Conservation (phyloP, 371 early-diverging fungal genomes). For the Mucor irregularis region DNA sequence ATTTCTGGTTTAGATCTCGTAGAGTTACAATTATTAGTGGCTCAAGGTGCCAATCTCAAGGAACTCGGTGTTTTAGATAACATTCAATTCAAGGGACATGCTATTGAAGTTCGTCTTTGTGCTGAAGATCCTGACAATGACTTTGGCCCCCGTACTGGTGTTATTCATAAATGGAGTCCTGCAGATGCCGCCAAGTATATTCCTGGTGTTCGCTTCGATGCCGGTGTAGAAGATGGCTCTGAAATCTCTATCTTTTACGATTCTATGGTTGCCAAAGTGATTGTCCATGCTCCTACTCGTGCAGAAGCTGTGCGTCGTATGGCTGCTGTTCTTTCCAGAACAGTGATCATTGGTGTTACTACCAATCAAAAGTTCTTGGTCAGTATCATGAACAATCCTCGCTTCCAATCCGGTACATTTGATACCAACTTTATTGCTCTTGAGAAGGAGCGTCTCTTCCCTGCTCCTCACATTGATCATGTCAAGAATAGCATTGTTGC, state of each 20-base stretch:
- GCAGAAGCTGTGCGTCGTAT: slow-evolving; percentile 74
- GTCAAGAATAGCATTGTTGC: slow-evolving; percentile 36
- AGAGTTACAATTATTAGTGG: slow-evolving; percentile 78
- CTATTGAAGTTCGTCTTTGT: slow-evolving; percentile 83
- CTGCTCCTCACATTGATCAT: slow-evolving; percentile 8
- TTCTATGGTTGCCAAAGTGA: slow-evolving; percentile 86
- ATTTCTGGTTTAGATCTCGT: slow-evolving; percentile 94
- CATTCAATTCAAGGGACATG: slow-evolving; percentile 66
- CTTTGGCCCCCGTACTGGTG: slow-evolving; percentile 81
- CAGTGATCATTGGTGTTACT: slow-evolving; percentile 61
- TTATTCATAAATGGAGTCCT: slow-evolving; percentile 79
- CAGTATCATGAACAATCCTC: slow-evolving; percentile 53
- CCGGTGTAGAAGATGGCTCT: slow-evolving; percentile 81
- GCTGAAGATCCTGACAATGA: slow-evolving; percentile 86
- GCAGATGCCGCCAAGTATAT: slow-evolving; percentile 55
- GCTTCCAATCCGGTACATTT: slow-evolving; percentile 60
- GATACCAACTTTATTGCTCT: slow-evolving; percentile 62
- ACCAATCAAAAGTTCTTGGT: slow-evolving; percentile 70
- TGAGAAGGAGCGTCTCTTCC: slow-evolving; percentile 36
- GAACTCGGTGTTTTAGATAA: slow-evolving; percentile 49
- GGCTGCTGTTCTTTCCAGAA: slow-evolving; percentile 67
- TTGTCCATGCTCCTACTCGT: slow-evolving; percentile 83
- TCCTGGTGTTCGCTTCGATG: slow-evolving; percentile 76
- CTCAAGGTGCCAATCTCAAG: slow-evolving; percentile 57
- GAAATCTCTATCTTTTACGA: slow-evolving; percentile 82